These are phyloP conservation scores for Articulospora tetracladia DNA, from an alignment of 495 filamentous ascomycete species.

Conservation along the genomic window DNA sequence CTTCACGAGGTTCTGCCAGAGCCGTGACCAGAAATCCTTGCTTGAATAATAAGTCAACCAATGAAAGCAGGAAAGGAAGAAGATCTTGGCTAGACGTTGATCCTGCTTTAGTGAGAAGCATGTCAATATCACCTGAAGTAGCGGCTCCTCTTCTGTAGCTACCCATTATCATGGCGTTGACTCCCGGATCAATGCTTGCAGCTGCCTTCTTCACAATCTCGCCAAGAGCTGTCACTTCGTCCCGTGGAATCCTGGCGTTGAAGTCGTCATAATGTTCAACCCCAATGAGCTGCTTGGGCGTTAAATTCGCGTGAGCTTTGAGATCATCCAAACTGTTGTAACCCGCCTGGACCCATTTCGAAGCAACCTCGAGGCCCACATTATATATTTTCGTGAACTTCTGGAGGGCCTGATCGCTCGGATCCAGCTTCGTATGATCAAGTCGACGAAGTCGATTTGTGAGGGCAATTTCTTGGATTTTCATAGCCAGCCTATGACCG, in stretches of 20 bases:
- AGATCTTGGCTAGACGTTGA: constrained; percentile 57
- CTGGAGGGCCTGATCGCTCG: constrained; percentile 57
- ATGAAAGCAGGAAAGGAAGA: constrained; percentile 53
- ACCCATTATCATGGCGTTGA: constrained; percentile 70
- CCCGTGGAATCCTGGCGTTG: constrained; percentile 73
- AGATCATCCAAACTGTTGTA: constrained; percentile 74
- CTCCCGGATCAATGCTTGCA: constrained; percentile 50
- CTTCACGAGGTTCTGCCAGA: constrained; percentile 35
- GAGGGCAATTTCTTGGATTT: constrained; percentile 84
- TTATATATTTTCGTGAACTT: constrained; percentile 77
- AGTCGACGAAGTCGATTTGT: constrained; percentile 74
- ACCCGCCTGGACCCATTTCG: constrained; percentile 75
- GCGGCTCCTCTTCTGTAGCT: constrained; percentile 80
- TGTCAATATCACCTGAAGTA: constrained; percentile 77
- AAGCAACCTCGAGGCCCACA: constrained; percentile 66
- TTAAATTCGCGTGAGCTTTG: constrained; percentile 57
- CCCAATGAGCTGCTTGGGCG: constrained; percentile 70
- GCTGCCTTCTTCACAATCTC: constrained; percentile 61
- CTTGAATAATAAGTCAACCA: constrained; percentile 59
- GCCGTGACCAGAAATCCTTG: constrained; percentile 54
- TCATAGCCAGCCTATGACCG: constrained; percentile 71
- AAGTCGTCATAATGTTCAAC: constrained; percentile 83
- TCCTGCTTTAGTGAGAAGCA: constrained; percentile 73
- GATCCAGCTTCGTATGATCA: constrained; percentile 63
- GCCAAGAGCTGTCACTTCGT: constrained; percentile 70